Evolutionary conservation across 805 yeast genomes (phyloP).

Genomic region (Tetrapisispora nanseiensis): DNA sequence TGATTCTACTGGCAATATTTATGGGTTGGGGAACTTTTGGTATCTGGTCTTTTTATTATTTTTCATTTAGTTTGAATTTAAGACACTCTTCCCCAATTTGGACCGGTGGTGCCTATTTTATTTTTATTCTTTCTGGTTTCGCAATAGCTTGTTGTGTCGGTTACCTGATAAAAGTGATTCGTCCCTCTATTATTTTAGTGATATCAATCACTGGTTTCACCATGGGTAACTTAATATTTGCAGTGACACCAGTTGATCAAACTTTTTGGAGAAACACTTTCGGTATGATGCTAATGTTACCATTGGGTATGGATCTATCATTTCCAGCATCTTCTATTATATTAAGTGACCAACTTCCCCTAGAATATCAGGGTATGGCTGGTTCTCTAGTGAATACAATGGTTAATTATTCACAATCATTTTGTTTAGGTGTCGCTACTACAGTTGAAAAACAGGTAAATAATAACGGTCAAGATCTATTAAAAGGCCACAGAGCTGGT

Average conservation of each 20-base stretch:
- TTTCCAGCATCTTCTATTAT: constrained; percentile 67
- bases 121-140: constrained; percentile 43
- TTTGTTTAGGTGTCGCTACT: constrained; percentile 65
- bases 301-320: constrained; percentile 71
- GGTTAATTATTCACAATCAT: constrained; percentile 60
- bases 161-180: constrained; percentile 34
- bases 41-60: constrained; percentile 57
- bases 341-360: constrained; percentile 49
- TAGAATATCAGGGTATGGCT: constrained; percentile 65
- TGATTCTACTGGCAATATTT: constrained; percentile 42
- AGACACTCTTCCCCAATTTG: constrained; percentile 40
- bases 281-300: constrained; percentile 44
- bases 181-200: constrained; percentile 42
- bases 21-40: constrained; percentile 78
- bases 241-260: constrained; percentile 49
- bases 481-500: constrained; percentile 47
- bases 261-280: constrained; percentile 49
- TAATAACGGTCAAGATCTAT: constrained; percentile 15
- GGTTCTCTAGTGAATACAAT: constrained; percentile 64
- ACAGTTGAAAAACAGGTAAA: constrained; percentile 44
- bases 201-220: constrained; percentile 45
- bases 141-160: constrained; percentile 48
- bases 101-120: constrained; percentile 37
- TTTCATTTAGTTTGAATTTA: constrained; percentile 41
- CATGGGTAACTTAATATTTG: constrained; percentile 43